Base-by-base conservation (phyloP, 345 rosid genomes). In the Salix caprea region DNA sequence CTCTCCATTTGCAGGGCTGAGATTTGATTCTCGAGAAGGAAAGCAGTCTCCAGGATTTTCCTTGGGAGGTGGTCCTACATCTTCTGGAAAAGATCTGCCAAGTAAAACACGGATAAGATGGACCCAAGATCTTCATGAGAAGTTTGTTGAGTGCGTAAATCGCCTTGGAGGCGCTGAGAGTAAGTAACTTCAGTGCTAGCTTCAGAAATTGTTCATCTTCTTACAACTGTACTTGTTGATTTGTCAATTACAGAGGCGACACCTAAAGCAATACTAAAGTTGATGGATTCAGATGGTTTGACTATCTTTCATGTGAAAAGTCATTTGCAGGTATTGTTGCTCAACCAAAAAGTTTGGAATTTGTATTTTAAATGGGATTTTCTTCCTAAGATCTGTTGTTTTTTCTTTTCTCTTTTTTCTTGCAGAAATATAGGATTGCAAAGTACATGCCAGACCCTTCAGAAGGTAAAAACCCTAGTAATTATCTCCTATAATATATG, bases 261-360 rank as follows among this genome's bases (percentile, higher is more conserved):
- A 0, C 99, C 99, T 0, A 96, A 93, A 91, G 92, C 95, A 8
- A 88, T 96, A 74, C 72, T 96, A 81, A 92, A 88, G 92, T 86
- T 92, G 71, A 96, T 96, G 99, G 94, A 90, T 69, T 88, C 90
- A 1, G 91, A 91, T 60, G 97, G 94, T 73, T 84, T 96, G 78
- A 92, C 99, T 37, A 93, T 96, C 74, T 96, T 92, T 79, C 99
- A 96, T 86, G 94, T 96, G 7, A 96, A 96, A 87, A 93, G 99
- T 82, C 99, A 93, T 77, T 82, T 96, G 89, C 99, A 95, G 93
- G 94, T 92, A 54, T 44, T 65, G 26, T n/a, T 72, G 16, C 14
- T 72, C 30, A 5, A 23, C 6, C 16, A 1, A 4, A 44, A 14
- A 60, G 14, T 48, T 69, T 23, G 46, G 71, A 6, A 18, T 16